Evolutionary conservation across 2,329 filamentous ascomycete genomes (phyloP).

Genomic region (Aphanoascus verrucosus): DNA sequence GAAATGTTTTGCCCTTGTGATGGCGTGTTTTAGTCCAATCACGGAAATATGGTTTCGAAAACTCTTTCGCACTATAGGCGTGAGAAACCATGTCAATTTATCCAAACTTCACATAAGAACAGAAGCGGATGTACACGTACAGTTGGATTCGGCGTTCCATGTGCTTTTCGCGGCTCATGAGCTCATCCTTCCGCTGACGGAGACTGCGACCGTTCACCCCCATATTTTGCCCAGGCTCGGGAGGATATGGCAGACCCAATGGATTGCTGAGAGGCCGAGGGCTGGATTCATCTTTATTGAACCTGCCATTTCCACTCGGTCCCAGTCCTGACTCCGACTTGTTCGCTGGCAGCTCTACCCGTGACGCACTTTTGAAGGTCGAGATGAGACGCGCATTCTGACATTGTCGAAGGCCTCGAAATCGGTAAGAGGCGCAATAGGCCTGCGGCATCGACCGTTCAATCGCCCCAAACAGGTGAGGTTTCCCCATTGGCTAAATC

Average conservation of each 20-base stretch:
- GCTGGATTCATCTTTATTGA: neutral
- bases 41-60: constrained; percentile 83
- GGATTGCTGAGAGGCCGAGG: constrained; percentile 50
- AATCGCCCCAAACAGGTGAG: too few relatives aligned
- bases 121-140: constrained; percentile 44
- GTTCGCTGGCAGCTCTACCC: neutral
- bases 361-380: constrained; percentile 9
- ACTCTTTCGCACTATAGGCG: constrained; percentile 54
- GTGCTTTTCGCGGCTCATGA: constrained; percentile 77
- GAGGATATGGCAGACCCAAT: constrained; percentile 69
- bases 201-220: constrained; percentile 60
- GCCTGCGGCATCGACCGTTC: neutral
- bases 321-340: neutral
- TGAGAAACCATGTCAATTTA: constrained; percentile 7
- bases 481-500: too few relatives aligned
- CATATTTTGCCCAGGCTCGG: constrained; percentile 67
- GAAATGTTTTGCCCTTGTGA: constrained; percentile 78
- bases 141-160: constrained; percentile 63
- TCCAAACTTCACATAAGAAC: too few relatives aligned
- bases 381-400: constrained; percentile 15
- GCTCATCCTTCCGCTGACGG: constrained; percentile 62
- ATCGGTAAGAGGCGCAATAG: constrained; percentile 30
- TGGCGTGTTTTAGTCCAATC: constrained; percentile 85
- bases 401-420: constrained; percentile 20
- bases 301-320: neutral